Conservation (phyloP, 2,329 filamentous ascomycete genomes). For the Fusarium sp. region DNA sequence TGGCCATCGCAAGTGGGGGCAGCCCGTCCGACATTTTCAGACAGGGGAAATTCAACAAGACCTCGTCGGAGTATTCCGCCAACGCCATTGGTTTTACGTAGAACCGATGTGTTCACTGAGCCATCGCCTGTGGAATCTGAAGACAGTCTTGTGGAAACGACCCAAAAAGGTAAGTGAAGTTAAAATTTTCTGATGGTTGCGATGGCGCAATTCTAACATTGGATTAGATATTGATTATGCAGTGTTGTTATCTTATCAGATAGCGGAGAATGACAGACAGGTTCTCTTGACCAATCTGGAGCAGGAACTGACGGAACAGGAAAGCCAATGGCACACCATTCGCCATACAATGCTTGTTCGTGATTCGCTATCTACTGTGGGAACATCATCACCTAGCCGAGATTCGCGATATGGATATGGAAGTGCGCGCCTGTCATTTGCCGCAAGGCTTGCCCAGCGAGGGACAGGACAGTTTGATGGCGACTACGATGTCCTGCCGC, state of each 20-base stretch:
- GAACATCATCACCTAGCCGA: conserved; percentile 42
- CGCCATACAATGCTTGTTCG: conserved; percentile 63
- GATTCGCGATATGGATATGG: conserved; percentile 42
- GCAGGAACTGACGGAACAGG: conserved; percentile 71
- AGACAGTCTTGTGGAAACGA: conserved; percentile 60
- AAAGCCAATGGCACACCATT: conserved; percentile 71
- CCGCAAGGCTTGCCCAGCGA: conserved; percentile 31
- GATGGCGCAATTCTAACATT: conserved; percentile 25
- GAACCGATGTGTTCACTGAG: conserved; percentile 60
- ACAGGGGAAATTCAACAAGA: conserved; percentile 60
- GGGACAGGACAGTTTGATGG: conserved; percentile 25
- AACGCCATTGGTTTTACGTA: conserved; percentile 65
- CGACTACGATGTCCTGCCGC: conserved; percentile 33
- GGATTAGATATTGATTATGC: conserved; percentile 20
- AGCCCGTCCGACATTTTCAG: conserved; percentile 70
- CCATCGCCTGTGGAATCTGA: conserved; percentile 67
- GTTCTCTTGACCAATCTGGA: conserved; percentile 71
- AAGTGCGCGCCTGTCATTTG: conserved; percentile 27
- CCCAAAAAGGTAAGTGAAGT: conserved; percentile 22
- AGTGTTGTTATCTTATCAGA: conserved; percentile 45
- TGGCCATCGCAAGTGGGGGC: conserved; percentile 73
- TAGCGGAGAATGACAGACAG: conserved; percentile 55
- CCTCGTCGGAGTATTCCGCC: conserved; percentile 69
- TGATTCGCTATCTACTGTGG: conserved; percentile 65
- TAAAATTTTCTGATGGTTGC: conserved; percentile 3